Percentiles rank a stretch among this genome's conserved stretches.
phyloP scores from a whole-genome alignment of 2,329 filamentous ascomycete genomes.

The Aureobasidium zeae region DNA sequence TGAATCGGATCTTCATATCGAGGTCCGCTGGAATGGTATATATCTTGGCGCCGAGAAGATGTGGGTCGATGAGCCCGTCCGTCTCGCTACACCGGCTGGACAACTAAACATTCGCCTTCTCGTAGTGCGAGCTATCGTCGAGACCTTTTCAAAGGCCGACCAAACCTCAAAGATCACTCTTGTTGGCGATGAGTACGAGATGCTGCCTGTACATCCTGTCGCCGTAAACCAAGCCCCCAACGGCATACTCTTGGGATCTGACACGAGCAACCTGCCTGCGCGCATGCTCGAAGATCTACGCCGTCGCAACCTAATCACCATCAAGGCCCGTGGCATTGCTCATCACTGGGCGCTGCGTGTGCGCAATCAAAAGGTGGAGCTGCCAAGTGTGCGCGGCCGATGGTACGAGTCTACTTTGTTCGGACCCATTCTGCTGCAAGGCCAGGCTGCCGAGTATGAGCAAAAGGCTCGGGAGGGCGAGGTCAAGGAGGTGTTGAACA shows the following conservation, averaged over 20 bases:
- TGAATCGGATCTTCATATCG: constrained; percentile 27
- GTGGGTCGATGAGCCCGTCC: constrained; percentile 50
- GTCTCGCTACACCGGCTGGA: constrained; percentile 32
- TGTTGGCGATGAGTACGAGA: constrained; percentile 45
- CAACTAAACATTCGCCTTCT: constrained; percentile 42
- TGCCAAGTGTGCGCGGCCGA: constrained; percentile 47
- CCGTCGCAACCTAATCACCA: constrained; percentile 38
- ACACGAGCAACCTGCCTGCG: constrained; percentile 38
- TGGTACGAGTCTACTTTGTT: constrained; percentile 51
- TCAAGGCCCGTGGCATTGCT: constrained; percentile 28
- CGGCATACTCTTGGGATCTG: constrained; percentile 19
- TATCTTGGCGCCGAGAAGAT: constrained; percentile 52
- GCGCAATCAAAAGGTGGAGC: constrained; percentile 27
- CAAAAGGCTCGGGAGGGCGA: constrained; percentile 24
- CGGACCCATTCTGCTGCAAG: constrained; percentile 33
- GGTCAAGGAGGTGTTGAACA: constrained; percentile 26
- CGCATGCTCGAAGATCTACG: constrained; percentile 45
- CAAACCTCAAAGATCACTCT: constrained; percentile 25
- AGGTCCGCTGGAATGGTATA: constrained; percentile 45
- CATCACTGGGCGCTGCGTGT: constrained; percentile 38
- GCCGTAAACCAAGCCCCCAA: constrained; percentile 21
- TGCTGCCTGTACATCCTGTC: constrained; percentile 33
- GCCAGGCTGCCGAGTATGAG: constrained; percentile 20
- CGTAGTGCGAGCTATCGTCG: constrained; percentile 37
- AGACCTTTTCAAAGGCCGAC: constrained; percentile 25